Conservation (phyloP, 345 rosid genomes). For the Linum lewisii region DNA sequence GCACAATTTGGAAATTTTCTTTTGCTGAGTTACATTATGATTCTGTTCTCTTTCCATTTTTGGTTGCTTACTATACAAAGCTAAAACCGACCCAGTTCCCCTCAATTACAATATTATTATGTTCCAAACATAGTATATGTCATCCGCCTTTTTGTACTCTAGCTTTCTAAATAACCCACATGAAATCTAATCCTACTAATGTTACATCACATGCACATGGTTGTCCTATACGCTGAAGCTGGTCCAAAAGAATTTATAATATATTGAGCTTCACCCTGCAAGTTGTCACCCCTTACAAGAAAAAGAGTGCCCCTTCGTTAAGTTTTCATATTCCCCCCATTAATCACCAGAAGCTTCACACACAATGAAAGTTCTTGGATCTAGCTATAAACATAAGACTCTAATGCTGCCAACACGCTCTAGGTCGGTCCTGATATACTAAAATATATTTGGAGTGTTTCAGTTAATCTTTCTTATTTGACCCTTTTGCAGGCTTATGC, state of each 20-base stretch:
- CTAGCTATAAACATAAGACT: constrained; percentile 11
- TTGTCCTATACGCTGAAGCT: constrained; percentile 20
- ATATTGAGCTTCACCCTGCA: constrained; percentile 12
- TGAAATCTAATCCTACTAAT: constrained; percentile 42
- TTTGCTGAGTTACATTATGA: background rate
- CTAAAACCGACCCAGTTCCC: constrained; percentile 18
- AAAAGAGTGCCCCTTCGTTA: background rate
- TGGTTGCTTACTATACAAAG: constrained; percentile 12
- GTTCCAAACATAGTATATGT: constrained; percentile 21
- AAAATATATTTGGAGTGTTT: background rate
- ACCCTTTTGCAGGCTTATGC: constrained; percentile 38
- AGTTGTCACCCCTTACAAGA: background rate
- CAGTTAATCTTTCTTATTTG: background rate
- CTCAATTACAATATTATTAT: constrained; percentile 7
- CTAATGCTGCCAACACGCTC: background rate
- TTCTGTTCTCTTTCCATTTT: constrained; percentile 10
- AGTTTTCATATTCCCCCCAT: constrained; percentile 14
- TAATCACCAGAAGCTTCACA: constrained; percentile 15
- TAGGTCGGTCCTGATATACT: background rate
- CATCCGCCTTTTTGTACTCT: constrained; percentile 14
- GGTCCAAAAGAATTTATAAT: constrained; percentile 10
- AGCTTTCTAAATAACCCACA: constrained; percentile 25
- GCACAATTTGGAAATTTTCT: background rate
- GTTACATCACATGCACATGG: constrained; percentile 48
- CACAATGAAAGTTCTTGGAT: constrained; percentile 13